Base-by-base conservation (phyloP, 2,329 filamentous ascomycete species). In the Hymenoscyphus infarciens region DNA sequence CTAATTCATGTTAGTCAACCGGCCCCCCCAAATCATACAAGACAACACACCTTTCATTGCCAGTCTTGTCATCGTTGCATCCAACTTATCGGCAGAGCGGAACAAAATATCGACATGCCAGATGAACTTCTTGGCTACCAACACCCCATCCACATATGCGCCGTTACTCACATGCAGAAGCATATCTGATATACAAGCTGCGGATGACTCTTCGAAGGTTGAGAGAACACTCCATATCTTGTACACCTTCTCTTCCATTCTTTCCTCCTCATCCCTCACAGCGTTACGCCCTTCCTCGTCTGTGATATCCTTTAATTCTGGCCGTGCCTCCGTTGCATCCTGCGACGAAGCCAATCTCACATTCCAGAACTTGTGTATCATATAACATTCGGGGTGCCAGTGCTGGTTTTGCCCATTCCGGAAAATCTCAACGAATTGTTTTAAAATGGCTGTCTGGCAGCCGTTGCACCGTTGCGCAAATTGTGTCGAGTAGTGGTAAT, bases 321-420 rank as follows among this genome's bases (percentile, higher is more conserved):
- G 68, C 16, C 64, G 25, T 8, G 78, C 74, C 60, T 85, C 82
- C 60, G 81, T 79, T 11, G 76, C 74, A 59, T 82, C 77, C n/a
- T 77, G 74, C 22, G 76, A 66, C 7, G 71, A 72, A 31, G 74
- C 74, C 42, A 99, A 81, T 59, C 95, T 88, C 64, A 99, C 95
- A 74, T 98, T 99, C 95, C 95, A 99, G 77, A 98, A 99, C 74
- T 99, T 99, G 79, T 99, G 95, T 66, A 99, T 99, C 95, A 99
- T 99, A 77, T 99, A 99, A 77, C 95, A 99, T 77, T 99, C 95
- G 1, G 95, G 95, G 74, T 99, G 95, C 95, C 95, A 99, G 75
- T 99, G 95, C 74, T 99, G 95, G 74, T 98, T 97, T 75, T 97
- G 91, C 1, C 94, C 94, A 76, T 98, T 98, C 70, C 95, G 89